Conservation (phyloP, 2,329 filamentous ascomycete genomes). For the Aspergillus costaricaensis region DNA sequence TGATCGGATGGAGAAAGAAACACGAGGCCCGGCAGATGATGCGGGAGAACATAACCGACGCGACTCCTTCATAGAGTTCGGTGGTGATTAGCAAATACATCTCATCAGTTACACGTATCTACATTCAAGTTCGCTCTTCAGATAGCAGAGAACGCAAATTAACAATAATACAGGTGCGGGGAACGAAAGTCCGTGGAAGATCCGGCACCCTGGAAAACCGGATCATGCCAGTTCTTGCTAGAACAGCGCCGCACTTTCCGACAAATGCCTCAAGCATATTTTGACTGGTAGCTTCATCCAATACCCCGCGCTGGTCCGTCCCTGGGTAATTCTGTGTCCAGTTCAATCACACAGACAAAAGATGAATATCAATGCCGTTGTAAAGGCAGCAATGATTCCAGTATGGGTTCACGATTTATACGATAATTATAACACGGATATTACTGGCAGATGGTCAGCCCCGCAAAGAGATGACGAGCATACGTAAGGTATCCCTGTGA, state of each 20-base stretch:
- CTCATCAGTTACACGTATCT: neutral
- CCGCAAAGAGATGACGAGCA: neutral
- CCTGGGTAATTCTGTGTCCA: slow-evolving; percentile 34
- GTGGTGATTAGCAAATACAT: neutral
- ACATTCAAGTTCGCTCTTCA: neutral
- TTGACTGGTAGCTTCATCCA: slow-evolving; percentile 34
- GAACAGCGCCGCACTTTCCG: slow-evolving; percentile 34
- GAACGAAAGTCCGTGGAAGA: neutral
- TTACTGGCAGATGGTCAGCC: neutral
- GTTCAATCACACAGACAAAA: neutral
- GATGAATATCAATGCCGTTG: neutral
- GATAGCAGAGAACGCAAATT: neutral
- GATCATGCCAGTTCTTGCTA: neutral
- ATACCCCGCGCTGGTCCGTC: slow-evolving; percentile 37
- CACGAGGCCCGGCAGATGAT: neutral
- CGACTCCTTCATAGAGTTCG: neutral
- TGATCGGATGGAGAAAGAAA: neutral
- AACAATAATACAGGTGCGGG: neutral
- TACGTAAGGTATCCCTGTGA: slow-evolving; percentile 15
- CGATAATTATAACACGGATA: neutral
- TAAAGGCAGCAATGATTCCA: neutral
- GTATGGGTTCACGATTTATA: neutral
- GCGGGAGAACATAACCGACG: neutral
- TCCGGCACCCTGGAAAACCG: neutral
- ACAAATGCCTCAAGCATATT: slow-evolving; percentile 29